Percentiles rank a stretch among this genome's conserved stretches.
Conservation (phyloP, 2,329 filamentous ascomycete species). For the Ambrosiella beaveri region DNA sequence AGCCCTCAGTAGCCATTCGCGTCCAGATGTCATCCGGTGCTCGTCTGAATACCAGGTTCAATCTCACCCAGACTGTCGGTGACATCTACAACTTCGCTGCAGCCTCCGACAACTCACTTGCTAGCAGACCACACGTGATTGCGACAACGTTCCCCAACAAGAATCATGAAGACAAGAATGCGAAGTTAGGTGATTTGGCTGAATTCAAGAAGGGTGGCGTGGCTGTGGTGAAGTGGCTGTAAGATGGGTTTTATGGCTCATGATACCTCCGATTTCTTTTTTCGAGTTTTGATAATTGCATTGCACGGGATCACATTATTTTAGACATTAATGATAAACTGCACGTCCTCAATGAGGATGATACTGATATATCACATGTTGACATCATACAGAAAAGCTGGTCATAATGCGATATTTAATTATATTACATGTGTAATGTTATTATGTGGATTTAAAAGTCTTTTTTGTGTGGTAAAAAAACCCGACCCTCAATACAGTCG, state of each 20-base stretch:
- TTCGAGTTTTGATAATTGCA: neutral
- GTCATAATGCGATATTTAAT: too few relatives aligned
- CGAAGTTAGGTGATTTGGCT: slow-evolving; percentile 40
- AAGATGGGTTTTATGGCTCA: neutral
- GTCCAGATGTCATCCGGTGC: slow-evolving; percentile 66
- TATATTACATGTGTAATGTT: too few relatives aligned
- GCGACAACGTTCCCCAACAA: slow-evolving; percentile 74
- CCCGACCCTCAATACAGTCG: too few relatives aligned
- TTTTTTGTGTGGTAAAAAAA: too few relatives aligned
- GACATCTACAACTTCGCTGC: slow-evolving; percentile 63
- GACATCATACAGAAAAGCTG: too few relatives aligned
- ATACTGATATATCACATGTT: too few relatives aligned
- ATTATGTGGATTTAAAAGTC: too few relatives aligned
- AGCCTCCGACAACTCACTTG: slow-evolving; percentile 37
- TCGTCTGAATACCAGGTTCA: slow-evolving; percentile 63
- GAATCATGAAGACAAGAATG: slow-evolving; percentile 51
- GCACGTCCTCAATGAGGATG: neutral
- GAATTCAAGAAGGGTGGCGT: slow-evolving; percentile 52
- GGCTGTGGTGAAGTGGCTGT: slow-evolving; percentile 43
- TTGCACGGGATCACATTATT: too few relatives aligned
- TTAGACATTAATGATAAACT: too few relatives aligned
- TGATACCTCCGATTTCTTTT: neutral
- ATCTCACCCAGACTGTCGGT: slow-evolving; percentile 58
- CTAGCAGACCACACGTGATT: slow-evolving; percentile 46
- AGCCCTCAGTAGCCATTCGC: slow-evolving; percentile 52